Evolutionary conservation across 1,284 basidiomycete species (phyloP).

Genomic region (Apiotrichum gracile): DNA sequence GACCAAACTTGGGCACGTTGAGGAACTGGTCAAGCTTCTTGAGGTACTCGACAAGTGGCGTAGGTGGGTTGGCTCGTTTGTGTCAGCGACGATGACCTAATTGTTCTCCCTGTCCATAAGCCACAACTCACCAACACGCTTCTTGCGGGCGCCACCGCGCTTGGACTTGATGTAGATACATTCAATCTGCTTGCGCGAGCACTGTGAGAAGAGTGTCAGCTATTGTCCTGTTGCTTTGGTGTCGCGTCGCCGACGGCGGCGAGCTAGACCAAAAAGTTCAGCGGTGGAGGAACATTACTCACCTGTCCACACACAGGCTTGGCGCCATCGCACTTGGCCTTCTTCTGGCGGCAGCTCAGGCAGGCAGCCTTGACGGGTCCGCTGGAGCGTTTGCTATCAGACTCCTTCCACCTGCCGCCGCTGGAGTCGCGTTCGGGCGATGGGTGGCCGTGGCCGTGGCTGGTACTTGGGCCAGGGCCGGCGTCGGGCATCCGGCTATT

Average conservation of each 20-base stretch:
- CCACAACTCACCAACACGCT: conserved; percentile 29
- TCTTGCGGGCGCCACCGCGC: conserved; percentile 46
- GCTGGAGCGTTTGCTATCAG: not conserved
- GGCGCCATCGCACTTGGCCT: conserved; percentile 46
- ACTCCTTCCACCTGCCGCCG: conserved; percentile 3
- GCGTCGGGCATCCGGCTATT: no score
- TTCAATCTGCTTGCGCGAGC: conserved; percentile 36
- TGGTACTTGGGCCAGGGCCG: no score
- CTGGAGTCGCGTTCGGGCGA: not conserved
- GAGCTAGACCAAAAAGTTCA: no score
- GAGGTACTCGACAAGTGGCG: conserved; percentile 39
- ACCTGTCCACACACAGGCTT: conserved; percentile 45
- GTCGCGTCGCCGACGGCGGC: no score
- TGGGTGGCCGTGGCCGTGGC: no score
- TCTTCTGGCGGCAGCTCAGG: conserved; percentile 44
- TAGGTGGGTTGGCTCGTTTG: conserved; percentile 25
- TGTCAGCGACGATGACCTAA: not conserved
- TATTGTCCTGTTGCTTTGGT: not conserved
- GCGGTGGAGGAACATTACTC: no score
- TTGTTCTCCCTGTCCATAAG: not conserved
- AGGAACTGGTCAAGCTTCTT: conserved; percentile 41
- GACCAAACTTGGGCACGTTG: conserved; percentile 22
- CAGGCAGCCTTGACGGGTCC: conserved; percentile 45
- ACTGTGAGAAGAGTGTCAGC: conserved; percentile 22
- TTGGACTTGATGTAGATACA: conserved; percentile 48